Percentiles rank a stretch among this genome's conserved stretches.
phyloP scores from a whole-genome alignment of 768 basidiomycete genomes.

The Leccinum uliginosum region DNA sequence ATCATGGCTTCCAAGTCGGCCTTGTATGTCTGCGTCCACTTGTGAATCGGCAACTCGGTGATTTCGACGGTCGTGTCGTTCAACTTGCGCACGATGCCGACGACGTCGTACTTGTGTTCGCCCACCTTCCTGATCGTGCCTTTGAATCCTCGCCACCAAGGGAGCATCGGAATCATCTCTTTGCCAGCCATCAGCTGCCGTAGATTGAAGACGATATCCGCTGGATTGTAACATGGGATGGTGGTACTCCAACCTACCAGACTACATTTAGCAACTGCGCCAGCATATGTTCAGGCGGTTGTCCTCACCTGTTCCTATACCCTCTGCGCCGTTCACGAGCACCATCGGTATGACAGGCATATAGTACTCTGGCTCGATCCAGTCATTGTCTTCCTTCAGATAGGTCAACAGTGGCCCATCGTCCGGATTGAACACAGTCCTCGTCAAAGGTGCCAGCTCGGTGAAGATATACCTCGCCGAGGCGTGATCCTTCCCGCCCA shows the following conservation, averaged over 20 bases:
- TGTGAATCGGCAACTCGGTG: conserved; percentile 91
- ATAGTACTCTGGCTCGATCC: conserved; percentile 94
- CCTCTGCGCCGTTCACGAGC: conserved; percentile 91
- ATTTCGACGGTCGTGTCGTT: conserved; percentile 91
- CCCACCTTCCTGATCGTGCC: conserved; percentile 77
- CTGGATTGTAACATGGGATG: conserved; percentile 89
- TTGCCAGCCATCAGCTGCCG: conserved; percentile 83
- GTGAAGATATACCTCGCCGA: conserved; percentile 97
- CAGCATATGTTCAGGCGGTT: neutral
- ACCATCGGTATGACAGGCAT: conserved; percentile 86
- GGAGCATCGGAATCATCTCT: conserved; percentile 79
- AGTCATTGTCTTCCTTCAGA: conserved; percentile 78
- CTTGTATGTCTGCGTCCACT: conserved; percentile 93
- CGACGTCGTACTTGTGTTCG: conserved; percentile 84
- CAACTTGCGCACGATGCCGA: conserved; percentile 68
- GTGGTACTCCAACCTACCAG: conserved; percentile 86
- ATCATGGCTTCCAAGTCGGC: conserved; percentile 87
- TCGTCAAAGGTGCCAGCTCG: conserved; percentile 65
- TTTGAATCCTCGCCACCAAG: conserved; percentile 97
- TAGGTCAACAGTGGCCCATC: conserved; percentile 86
- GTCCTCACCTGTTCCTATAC: conserved; percentile 87
- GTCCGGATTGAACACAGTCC: conserved; percentile 71
- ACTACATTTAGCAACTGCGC: neutral
- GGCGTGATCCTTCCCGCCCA: conserved; percentile 95
- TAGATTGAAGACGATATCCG: conserved; percentile 84